These are phyloP conservation scores for Urostyla sp. DNA, from an alignment of 73 alveolate genomes.

Conservation along the genomic window DNA sequence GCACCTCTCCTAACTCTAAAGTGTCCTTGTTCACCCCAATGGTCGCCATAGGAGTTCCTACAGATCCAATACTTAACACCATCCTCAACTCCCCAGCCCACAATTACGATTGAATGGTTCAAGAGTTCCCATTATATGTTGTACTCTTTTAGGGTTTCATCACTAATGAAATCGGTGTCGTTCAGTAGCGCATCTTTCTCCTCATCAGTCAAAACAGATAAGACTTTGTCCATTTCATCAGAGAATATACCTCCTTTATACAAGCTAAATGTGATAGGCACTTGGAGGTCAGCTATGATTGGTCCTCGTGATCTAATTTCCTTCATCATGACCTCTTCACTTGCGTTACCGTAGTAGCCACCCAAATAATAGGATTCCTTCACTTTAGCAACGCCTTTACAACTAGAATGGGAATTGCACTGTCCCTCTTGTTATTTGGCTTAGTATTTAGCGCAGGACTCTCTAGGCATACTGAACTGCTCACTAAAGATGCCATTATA, in stretches of 20 bases:
- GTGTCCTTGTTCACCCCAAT: slow-evolving; percentile 89
- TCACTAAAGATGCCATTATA: slow-evolving; percentile 78
- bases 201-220: no score
- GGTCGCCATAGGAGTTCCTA: slow-evolving; percentile 84
- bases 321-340: slow-evolving; percentile 82
- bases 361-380: slow-evolving; percentile 14
- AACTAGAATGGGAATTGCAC: neutral
- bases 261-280: slow-evolving; percentile 59
- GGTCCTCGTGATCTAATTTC: slow-evolving; percentile 93
- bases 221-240: slow-evolving; percentile 7
- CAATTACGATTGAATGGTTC: slow-evolving; percentile 79
- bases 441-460: slow-evolving; percentile 62
- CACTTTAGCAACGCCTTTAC: slow-evolving; percentile 1
- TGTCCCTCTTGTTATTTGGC: slow-evolving; percentile 24
- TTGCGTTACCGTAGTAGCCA: slow-evolving; percentile 79
- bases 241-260: slow-evolving; percentile 78
- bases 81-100: slow-evolving; percentile 88
- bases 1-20: slow-evolving; percentile 82
- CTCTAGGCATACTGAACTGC: slow-evolving; percentile 73
- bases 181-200: slow-evolving; percentile 11
- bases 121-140: slow-evolving; percentile 67
- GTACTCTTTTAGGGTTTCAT: slow-evolving; percentile 57
- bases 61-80: slow-evolving; percentile 89
- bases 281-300: slow-evolving; percentile 70
- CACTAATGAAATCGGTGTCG: slow-evolving; percentile 53